Evolutionary conservation across 164 flowering plant species (phyloP).

Genomic region (Magnolia officinalis): DNA sequence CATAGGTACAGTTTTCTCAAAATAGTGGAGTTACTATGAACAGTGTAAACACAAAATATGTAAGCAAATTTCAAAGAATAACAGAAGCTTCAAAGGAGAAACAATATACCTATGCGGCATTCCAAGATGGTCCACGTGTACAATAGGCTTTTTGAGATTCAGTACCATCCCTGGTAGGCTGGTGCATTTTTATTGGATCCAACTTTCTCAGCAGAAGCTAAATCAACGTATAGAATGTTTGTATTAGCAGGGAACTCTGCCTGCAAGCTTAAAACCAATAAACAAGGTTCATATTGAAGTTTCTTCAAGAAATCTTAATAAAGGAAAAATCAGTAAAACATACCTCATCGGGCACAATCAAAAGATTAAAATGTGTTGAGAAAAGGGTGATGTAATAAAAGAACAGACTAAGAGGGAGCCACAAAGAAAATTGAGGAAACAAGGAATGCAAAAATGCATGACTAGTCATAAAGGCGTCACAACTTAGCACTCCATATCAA

Average conservation of each 20-base stretch:
- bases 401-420: not conserved
- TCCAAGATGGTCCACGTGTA: constrained; percentile 64
- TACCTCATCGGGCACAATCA: no score
- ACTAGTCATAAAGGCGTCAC: not conserved
- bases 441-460: not conserved
- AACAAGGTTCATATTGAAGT: constrained; percentile 13
- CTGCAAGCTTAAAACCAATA: constrained; percentile 59
- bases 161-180: constrained; percentile 94
- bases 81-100: not conserved
- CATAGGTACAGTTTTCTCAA: no score
- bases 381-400: not conserved
- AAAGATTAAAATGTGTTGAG: not conserved
- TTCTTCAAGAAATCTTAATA: not conserved
- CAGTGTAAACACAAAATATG: constrained; percentile 4
- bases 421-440: not conserved
- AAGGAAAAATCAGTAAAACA: not conserved
- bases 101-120: constrained; percentile 54
- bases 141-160: constrained; percentile 69
- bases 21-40: not conserved
- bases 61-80: not conserved
- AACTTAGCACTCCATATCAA: not conserved
- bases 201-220: constrained; percentile 70
- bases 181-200: constrained; percentile 48
- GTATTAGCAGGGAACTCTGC: constrained; percentile 93
- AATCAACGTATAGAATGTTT: constrained; percentile 89